Evolutionary conservation across 805 yeast genomes (phyloP).

Genomic region (Wickerhamomyces tratensis): DNA sequence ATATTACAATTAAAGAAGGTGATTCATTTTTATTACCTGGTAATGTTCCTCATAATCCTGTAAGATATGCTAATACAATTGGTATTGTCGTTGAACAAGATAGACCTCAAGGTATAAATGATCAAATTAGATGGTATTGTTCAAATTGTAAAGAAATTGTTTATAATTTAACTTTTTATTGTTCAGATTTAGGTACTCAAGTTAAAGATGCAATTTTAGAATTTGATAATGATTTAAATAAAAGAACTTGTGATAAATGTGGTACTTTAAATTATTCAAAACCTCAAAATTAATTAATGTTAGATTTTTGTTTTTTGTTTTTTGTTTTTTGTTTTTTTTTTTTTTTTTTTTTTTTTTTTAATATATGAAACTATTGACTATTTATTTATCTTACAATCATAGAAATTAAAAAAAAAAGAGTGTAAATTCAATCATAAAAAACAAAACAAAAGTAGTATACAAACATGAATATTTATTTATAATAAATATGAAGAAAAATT

Average conservation of each 20-base stretch:
- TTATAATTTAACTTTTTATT: constrained; percentile 62
- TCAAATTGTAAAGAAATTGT: constrained; percentile 53
- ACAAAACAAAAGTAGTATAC: too few relatives aligned
- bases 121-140: constrained; percentile 85
- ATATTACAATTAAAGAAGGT: constrained; percentile 70
- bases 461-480: too few relatives aligned
- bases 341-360: too few relatives aligned
- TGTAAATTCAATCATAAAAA: too few relatives aligned
- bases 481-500: too few relatives aligned
- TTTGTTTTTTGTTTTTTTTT: too few relatives aligned
- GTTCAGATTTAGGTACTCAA: constrained; percentile 81
- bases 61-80: constrained; percentile 73
- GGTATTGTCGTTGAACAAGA: constrained; percentile 92
- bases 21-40: constrained; percentile 84
- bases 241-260: constrained; percentile 68
- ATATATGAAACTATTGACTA: background rate
- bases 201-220: constrained; percentile 71
- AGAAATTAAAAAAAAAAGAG: too few relatives aligned
- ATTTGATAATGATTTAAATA: constrained; percentile 53
- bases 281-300: constrained; percentile 27
- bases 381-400: too few relatives aligned
- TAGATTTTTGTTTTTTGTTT: too few relatives aligned
- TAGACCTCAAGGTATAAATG: constrained; percentile 63
- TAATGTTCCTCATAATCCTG: constrained; percentile 85
- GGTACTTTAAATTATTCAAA: constrained; percentile 64